Base-by-base conservation (phyloP, 345 rosid species). In the Camelina hispida region DNA sequence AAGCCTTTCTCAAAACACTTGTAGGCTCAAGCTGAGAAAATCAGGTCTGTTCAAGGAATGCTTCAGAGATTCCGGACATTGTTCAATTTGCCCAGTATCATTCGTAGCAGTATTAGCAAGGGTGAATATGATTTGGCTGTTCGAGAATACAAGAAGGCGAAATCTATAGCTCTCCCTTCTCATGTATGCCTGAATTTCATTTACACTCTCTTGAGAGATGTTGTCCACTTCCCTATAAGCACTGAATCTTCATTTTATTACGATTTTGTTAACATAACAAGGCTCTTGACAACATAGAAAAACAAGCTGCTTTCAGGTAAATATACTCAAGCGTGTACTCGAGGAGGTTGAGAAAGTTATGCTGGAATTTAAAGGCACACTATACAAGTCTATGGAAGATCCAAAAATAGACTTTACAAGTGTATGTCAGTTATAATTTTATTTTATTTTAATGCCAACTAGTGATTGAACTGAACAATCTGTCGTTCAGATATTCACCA, bases 291-390 rank as follows among this genome's bases (percentile, higher is more conserved):
- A 37, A 46, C 61, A 30, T 76, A 30, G 8, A 71, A 37, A 17
- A 70, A 63, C 67, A 57, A 18, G 13, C 32, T 71, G 22, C 76
- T 86, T 84, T 81, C 91, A 95, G 99, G 97, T 92, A 58, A 93
- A 85, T 81, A 85, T 95, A 82, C 86, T 95, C 63, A 92, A 95
- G 84, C 94, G 96, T 56, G 99, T 95, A 44, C 96, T 90, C 67
- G 99, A 92, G 86, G 99, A 95, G 89, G 98, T 92, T 84, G 99
- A 95, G 75, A 95, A 86, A 78, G 90, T 95, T 73, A 87, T 95
- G 96, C 92, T 87, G 56, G 98, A 95, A 85, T 92, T 95, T 84
- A 95, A 90, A 85, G 96, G 89, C 75, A 89, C 78, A 16, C 93
- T 95, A 71, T 92, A 87, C 88, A 95, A 87, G 79, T 90, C 93